phyloP scores from a whole-genome alignment of 192 early-diverging fungal genomes.

The Bifiguratus adelaidae region DNA sequence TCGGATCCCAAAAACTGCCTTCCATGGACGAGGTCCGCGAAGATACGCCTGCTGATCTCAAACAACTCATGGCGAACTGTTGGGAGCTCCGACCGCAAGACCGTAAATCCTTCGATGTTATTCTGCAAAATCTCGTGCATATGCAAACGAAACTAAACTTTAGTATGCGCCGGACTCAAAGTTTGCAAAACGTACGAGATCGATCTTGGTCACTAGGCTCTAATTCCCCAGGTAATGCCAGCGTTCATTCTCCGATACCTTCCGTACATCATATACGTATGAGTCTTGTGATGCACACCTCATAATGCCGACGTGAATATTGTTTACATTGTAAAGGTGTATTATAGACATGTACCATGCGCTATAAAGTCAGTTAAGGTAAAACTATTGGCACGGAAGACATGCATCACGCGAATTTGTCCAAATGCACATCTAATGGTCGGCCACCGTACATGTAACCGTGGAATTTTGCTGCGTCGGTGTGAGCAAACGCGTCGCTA shows the following conservation, averaged over 20 bases:
- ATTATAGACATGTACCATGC: too few species aligned
- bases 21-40: neutral
- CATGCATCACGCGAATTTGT: conserved; percentile 7
- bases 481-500: too few species aligned
- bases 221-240: too few species aligned
- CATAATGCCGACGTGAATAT: too few species aligned
- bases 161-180: neutral
- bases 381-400: too few species aligned
- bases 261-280: too few species aligned
- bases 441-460: conserved; percentile 37
- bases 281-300: too few species aligned
- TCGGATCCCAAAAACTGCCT: neutral
- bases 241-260: too few species aligned
- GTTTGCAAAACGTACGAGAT: too few species aligned
- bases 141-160: neutral
- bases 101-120: neutral
- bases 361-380: too few species aligned
- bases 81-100: neutral
- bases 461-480: conserved; percentile 25
- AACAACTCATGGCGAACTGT: neutral
- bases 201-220: too few species aligned
- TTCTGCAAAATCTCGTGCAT: neutral
- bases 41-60: neutral
- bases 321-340: too few species aligned
- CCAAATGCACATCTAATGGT: conserved; percentile 28